phyloP scores from a whole-genome alignment of 2,329 filamentous ascomycete genomes.

The Didymella segeticola region DNA sequence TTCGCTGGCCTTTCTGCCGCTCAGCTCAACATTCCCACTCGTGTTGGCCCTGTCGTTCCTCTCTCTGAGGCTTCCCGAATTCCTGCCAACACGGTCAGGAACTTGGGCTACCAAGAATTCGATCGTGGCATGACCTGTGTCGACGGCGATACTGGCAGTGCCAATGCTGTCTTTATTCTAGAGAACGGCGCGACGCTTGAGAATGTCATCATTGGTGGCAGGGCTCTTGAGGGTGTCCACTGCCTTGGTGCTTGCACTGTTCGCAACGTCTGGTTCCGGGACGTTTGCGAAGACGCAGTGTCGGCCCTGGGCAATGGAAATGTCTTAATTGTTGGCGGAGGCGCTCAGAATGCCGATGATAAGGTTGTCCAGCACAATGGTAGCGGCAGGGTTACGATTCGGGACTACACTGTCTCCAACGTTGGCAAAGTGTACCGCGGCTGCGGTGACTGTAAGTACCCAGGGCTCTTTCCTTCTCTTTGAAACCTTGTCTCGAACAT shows the following conservation, averaged over 20 bases:
- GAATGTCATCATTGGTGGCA: conserved; percentile 47
- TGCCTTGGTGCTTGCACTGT: conserved; percentile 56
- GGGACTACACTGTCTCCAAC: conserved; percentile 41
- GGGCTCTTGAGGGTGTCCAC: conserved; percentile 51
- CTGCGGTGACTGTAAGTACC: conserved; percentile 46
- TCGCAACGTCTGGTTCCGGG: conserved; percentile 23
- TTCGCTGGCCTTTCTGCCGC: neutral
- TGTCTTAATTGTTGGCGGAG: conserved; percentile 44
- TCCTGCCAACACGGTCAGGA: conserved; percentile 41
- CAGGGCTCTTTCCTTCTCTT: neutral
- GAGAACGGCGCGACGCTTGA: conserved; percentile 57
- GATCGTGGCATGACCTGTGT: conserved; percentile 1
- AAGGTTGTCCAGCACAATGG: conserved; percentile 45
- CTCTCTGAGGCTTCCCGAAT: neutral
- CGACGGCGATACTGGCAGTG: neutral
- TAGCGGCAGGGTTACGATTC: conserved; percentile 22
- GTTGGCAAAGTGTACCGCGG: conserved; percentile 58
- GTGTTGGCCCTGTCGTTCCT: neutral
- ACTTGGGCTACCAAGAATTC: conserved; percentile 5
- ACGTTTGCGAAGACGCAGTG: conserved; percentile 33
- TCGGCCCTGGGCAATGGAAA: conserved; percentile 23
- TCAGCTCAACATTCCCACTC: neutral
- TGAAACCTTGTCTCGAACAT: neutral
- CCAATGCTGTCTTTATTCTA: conserved; percentile 58
- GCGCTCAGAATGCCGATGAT: conserved; percentile 33